Evolutionary conservation across 306 rosid species (phyloP), one percentile per base, ranked within the genome.

Genomic region (Datisca glomerata): DNA sequence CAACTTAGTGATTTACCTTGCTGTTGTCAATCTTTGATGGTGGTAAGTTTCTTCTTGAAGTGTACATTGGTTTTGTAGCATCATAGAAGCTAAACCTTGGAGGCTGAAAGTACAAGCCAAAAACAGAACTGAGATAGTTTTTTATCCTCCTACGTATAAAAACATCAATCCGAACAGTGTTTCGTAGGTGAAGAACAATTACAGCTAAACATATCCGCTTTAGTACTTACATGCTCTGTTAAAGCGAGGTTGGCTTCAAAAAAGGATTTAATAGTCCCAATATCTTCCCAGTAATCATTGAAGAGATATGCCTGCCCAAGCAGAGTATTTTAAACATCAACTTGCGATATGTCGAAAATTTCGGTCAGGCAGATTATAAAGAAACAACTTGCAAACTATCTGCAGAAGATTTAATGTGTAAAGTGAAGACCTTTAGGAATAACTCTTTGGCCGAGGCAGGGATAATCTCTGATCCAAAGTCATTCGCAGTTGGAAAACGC

Each of bases 401-500:
- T 7, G 20, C 7, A 51, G 35, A 18, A 56, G 14, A 32, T 44
- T n/a, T n/a, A n/a, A n/a, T n/a, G n/a, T n/a, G n/a, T n/a, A 37
- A 22, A 17, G 19, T 8, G 18, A 49, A 49, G 40, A 89, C 97
- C 93, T 89, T 79, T 31, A 80, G 36, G 76, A 67, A 70, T 75
- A 74, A 89, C 55, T 89, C 97, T 53, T 10, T 66, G 24, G 95
- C 95, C 24, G 97, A 89, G 61, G 95, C 93, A 7, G 95, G 95
- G 59, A 89, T 89, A 28, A 89, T 64, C 75, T 89, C 97, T 25
- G 97, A 89, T 65, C 97, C 97, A 47, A 89, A 89, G 76, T 89
- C 97, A 72, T 89, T 79, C 29, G 95, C 97, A 20, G 97, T 89
- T 15, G 95, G 95, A 73, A 76, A 89, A 43, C 93, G 85, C 97